Conservation (phyloP, 352 stramenopile species). For the Globisporangium splendens region DNA sequence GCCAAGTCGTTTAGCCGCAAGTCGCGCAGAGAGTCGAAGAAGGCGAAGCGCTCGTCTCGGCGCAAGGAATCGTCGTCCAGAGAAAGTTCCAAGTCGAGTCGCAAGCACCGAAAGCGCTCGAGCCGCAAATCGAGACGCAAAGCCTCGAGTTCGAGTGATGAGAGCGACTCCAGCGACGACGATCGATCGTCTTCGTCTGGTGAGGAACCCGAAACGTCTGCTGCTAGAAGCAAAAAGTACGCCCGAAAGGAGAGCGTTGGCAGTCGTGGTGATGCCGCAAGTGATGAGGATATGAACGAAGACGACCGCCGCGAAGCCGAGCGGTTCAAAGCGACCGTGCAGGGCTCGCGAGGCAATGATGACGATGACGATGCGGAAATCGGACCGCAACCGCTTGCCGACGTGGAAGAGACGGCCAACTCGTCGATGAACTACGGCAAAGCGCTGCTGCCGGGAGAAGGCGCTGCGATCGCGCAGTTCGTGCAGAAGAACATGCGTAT, state of each 20-base stretch:
- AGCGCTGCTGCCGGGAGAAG: conserved; percentile 91
- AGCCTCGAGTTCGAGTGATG: conserved; percentile 4
- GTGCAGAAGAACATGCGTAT: conserved; percentile 99
- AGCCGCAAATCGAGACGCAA: conserved; percentile 12
- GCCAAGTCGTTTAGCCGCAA: conserved; percentile 28
- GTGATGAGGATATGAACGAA: conserved; percentile 31
- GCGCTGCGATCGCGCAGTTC: conserved; percentile 95
- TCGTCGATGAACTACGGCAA: conserved; percentile 88
- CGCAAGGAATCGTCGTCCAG: conserved; percentile 22
- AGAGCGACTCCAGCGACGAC: conserved; percentile 1
- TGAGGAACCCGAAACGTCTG: conserved; percentile 13
- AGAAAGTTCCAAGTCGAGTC: conserved; percentile 23
- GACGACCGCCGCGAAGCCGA: conserved; percentile 72
- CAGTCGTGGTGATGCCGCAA: conserved; percentile 5
- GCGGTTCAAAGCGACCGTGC: conserved; percentile 88
- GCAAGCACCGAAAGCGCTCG: conserved; percentile 14
- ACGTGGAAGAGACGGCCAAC: conserved; percentile 43
- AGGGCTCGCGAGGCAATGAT: conserved; percentile 43
- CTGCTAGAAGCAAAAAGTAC: conserved; percentile 17
- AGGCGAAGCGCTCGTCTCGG: conserved; percentile 20
- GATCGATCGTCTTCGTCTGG: conserved; percentile 16
- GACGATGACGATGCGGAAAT: conserved; percentile 68
- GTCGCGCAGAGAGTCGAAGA: conserved; percentile 21
- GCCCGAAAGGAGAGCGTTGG: conserved; percentile 11
- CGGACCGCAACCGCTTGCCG: conserved; percentile 69